Evolutionary conservation across 768 basidiomycete genomes (phyloP).

Genomic region (Termitomyces sp.): DNA sequence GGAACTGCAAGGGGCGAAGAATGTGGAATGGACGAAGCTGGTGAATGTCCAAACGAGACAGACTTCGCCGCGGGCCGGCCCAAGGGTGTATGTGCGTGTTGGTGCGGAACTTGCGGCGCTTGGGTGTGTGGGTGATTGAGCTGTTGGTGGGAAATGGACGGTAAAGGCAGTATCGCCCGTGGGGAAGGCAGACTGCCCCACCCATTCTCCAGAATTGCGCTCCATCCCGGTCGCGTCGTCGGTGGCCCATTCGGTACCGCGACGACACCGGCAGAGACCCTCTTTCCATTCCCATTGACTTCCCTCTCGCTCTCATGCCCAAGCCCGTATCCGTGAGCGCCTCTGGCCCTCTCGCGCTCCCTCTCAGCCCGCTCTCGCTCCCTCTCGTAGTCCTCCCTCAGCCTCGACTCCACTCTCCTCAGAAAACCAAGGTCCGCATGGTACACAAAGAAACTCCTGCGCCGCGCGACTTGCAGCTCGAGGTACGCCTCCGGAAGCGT

Average conservation of each 20-base stretch:
- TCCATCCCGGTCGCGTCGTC: slow-evolving; percentile 2
- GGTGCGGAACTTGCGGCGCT: not conserved
- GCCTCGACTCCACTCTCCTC: slow-evolving; percentile 55
- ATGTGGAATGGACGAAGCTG: not conserved
- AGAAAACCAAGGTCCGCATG: slow-evolving; percentile 71
- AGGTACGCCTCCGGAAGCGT: slow-evolving; percentile 87
- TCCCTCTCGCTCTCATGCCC: slow-evolving; percentile 3
- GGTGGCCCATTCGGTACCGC: slow-evolving; percentile 1
- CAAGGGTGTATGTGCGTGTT: slow-evolving; percentile 5
- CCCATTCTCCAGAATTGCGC: slow-evolving; percentile 3
- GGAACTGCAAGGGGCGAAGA: slow-evolving; percentile 23
- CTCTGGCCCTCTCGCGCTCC: slow-evolving; percentile 7
- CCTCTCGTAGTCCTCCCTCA: slow-evolving; percentile 36
- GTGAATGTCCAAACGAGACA: slow-evolving; percentile 36
- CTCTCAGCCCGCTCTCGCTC: slow-evolving; percentile 23
- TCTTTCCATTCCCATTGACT: slow-evolving; percentile 23
- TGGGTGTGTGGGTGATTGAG: not conserved
- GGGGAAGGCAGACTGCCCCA: slow-evolving; percentile 1
- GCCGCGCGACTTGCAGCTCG: slow-evolving; percentile 76
- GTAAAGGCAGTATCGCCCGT: not conserved
- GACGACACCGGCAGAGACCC: slow-evolving; percentile 7
- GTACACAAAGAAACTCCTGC: slow-evolving; percentile 90
- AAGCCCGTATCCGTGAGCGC: slow-evolving; percentile 2
- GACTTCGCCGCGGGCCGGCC: slow-evolving; percentile 45
- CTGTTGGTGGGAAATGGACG: slow-evolving; percentile 4